A percentile compares a stretch with the other conserved stretches of the same genome.
These are phyloP conservation scores for Zygnema circumcarinatum DNA, from an alignment of 139 green algal genomes.

Conservation along the genomic window DNA sequence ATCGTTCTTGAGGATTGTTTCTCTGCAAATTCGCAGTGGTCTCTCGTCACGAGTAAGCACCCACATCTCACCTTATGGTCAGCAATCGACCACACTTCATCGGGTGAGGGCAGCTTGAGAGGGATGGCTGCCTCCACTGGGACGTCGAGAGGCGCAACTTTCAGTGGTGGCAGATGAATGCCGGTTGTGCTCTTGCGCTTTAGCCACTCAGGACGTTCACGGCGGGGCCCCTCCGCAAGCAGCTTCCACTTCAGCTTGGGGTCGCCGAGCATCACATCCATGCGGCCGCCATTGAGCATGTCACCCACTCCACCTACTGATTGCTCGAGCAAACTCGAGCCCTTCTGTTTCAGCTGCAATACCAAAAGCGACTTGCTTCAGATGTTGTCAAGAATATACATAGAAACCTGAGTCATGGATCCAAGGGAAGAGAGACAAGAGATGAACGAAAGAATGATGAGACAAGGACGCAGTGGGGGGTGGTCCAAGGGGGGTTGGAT, in stretches of 20 bases:
- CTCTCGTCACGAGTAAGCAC: too few relatives aligned
- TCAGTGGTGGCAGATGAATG: slow-evolving; percentile 9
- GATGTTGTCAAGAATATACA: background rate
- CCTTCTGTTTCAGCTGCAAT: slow-evolving; percentile 33
- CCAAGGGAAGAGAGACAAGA: too few relatives aligned
- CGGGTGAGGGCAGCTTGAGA: slow-evolving; percentile 16
- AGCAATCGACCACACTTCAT: slow-evolving; percentile 36
- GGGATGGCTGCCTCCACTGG: slow-evolving; percentile 19
- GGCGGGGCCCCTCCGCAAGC: slow-evolving; percentile 35
- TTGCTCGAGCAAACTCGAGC: slow-evolving; percentile 14
- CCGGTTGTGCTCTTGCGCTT: slow-evolving; percentile 24
- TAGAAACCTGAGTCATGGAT: background rate
- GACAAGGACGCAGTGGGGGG: background rate
- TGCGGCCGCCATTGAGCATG: slow-evolving; percentile 42
- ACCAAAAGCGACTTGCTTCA: background rate
- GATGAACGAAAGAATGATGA: background rate
- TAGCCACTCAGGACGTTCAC: slow-evolving; percentile 34
- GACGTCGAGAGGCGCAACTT: background rate
- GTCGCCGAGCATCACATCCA: slow-evolving; percentile 40
- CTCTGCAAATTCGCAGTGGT: too few relatives aligned
- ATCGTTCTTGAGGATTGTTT: too few relatives aligned
- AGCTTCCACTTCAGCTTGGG: slow-evolving; percentile 40
- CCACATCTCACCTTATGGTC: slow-evolving; percentile 51
- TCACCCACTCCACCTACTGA: background rate
- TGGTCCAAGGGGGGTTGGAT: background rate